These are phyloP conservation scores for Westerdykella ornata DNA, from an alignment of 2,329 filamentous ascomycete species.

Conservation along the genomic window DNA sequence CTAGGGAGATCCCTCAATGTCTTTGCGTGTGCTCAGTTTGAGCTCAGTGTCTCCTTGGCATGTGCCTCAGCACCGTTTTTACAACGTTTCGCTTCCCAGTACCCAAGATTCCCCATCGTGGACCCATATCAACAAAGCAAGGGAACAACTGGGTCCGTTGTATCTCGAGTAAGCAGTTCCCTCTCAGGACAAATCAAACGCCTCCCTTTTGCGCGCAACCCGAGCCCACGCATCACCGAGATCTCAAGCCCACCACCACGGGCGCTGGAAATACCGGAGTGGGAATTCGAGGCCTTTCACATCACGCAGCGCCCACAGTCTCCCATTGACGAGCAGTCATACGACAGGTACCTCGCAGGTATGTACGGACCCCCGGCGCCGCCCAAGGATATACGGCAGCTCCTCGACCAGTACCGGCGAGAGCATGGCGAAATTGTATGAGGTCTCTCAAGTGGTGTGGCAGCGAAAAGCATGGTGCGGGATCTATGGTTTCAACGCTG, in stretches of 20 bases:
- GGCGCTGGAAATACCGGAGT: conserved; percentile 12
- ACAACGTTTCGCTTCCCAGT: conserved; percentile 10
- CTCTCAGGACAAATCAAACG: conserved; percentile 8
- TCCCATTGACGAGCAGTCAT: conserved; percentile 9
- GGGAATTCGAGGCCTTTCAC: conserved; percentile 12
- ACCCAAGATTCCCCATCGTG: conserved; percentile 6
- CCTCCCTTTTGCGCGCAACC: conserved; percentile 4
- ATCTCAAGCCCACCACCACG: conserved; percentile 9
- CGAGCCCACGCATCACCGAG: conserved; percentile 4
- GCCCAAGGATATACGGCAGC: conserved; percentile 13
- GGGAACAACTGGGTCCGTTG: conserved; percentile 9
- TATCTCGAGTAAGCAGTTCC: conserved; percentile 13
- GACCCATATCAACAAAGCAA: conserved; percentile 5
- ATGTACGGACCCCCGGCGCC: conserved; percentile 16
- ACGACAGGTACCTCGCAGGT: conserved; percentile 15
- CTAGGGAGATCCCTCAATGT: conserved; percentile 23
- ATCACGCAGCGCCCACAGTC: conserved; percentile 3
- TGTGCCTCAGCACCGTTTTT: conserved; percentile 21
- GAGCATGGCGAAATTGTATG: conserved; percentile 9
- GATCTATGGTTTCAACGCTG: neutral
- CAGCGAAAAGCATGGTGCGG: neutral
- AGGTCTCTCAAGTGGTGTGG: conserved; percentile 2
- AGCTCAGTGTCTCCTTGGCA: conserved; percentile 22
- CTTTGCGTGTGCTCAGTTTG: conserved; percentile 19
- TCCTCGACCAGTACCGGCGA: conserved; percentile 15